A percentile compares a stretch with the other conserved stretches of the same genome.
phyloP scores from a whole-genome alignment of 1,284 basidiomycete genomes.

The Athelia sp. region DNA sequence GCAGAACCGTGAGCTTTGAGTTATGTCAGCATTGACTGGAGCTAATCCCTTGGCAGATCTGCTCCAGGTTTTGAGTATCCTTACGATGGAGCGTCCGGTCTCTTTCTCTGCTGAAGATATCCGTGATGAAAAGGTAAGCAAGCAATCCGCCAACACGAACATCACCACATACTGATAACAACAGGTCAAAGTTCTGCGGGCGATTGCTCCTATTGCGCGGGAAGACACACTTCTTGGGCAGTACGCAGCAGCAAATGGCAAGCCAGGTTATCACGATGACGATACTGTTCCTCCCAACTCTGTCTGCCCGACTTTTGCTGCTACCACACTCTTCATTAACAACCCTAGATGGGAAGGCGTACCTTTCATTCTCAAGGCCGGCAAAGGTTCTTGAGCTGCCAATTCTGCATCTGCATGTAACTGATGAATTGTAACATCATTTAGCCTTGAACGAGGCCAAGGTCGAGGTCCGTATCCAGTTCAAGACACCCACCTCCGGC shows the following conservation, averaged over 20 bases:
- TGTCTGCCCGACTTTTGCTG: slow-evolving; percentile 89
- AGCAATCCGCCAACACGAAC: not conserved
- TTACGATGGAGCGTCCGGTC: slow-evolving; percentile 97
- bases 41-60: slow-evolving; percentile 54
- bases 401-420: not conserved
- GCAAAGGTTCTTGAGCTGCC: slow-evolving; percentile 66
- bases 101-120: slow-evolving; percentile 95
- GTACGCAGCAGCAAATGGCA: slow-evolving; percentile 83
- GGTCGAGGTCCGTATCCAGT: slow-evolving; percentile 94
- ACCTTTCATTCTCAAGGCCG: slow-evolving; percentile 94
- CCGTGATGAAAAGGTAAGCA: slow-evolving; percentile 87
- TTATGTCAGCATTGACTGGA: slow-evolving; percentile 5
- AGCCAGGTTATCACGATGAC: slow-evolving; percentile 97
- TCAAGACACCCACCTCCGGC: slow-evolving; percentile 92
- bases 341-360: slow-evolving; percentile 97
- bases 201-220: slow-evolving; percentile 77
- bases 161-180: slow-evolving; percentile 11
- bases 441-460: slow-evolving; percentile 93
- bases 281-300: slow-evolving; percentile 90
- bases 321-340: slow-evolving; percentile 84
- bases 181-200: slow-evolving; percentile 91
- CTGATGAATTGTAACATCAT: not conserved
- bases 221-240: slow-evolving; percentile 87
- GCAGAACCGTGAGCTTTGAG: slow-evolving; percentile 83
- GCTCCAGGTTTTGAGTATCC: slow-evolving; percentile 85